A percentile compares a stretch with the other conserved stretches of the same genome.
Conservation (phyloP, 169 alveolate genomes). For the Perkinsus chesapeaki region DNA sequence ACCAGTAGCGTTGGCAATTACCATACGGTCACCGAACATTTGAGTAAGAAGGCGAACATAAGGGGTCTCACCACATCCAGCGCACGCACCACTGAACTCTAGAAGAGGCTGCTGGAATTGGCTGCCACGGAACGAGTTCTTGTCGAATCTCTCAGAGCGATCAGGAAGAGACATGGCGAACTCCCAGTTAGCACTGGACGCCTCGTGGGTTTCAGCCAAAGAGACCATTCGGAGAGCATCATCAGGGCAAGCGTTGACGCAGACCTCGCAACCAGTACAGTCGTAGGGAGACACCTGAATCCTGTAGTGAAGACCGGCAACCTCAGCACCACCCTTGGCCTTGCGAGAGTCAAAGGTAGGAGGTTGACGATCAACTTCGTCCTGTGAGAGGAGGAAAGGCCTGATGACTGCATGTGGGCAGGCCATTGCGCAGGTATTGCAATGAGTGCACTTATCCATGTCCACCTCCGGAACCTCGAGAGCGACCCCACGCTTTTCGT, state of each 20-base stretch:
- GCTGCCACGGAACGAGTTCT: constrained; percentile 45
- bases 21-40: constrained; percentile 47
- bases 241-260: constrained; percentile 53
- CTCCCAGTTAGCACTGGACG: constrained; percentile 32
- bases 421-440: constrained; percentile 46
- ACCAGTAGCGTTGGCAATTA: constrained; percentile 56
- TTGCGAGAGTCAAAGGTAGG: constrained; percentile 23
- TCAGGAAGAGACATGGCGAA: constrained; percentile 39
- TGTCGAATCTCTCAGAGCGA: constrained; percentile 40
- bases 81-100: constrained; percentile 58
- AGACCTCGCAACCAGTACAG: constrained; percentile 55
- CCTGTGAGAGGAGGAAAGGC: constrained; percentile 42
- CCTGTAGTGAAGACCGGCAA: constrained; percentile 39
- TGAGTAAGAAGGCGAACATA: constrained; percentile 50
- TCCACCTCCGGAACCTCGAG: constrained; percentile 46
- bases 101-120: constrained; percentile 47
- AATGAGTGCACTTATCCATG: constrained; percentile 54
- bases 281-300: constrained; percentile 50
- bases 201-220: constrained; percentile 17
- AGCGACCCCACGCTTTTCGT: constrained; percentile 48
- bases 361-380: constrained; percentile 36
- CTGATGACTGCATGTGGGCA: constrained; percentile 54
- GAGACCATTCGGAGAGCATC: constrained; percentile 36
- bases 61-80: constrained; percentile 61
- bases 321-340: constrained; percentile 43